Base-by-base conservation (phyloP, 1,284 basidiomycete genomes). In the Exobasidium cylindrosporum region DNA sequence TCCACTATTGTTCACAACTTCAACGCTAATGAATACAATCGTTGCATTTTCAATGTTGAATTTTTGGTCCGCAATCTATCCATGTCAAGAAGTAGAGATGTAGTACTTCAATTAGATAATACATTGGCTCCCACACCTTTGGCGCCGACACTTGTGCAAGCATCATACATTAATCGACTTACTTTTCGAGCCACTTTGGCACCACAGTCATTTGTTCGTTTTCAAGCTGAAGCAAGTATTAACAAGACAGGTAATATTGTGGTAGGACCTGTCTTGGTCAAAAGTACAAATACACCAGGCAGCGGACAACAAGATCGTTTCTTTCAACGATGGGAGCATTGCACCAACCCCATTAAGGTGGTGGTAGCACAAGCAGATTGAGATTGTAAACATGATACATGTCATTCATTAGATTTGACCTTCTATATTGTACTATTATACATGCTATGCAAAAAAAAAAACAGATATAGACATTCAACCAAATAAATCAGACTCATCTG, bases 61-160 rank as follows among this genome's bases (percentile, higher is more conserved):
- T 53, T 63, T 26, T 5, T 26, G 30, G 57, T 63, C 0, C 47
- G 32, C 29, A 63, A 63, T 58, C 60, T 62, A 11, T 62, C 61
- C 28, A 45, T 45, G 1, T 24, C 43, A 3, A 47, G 61, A 11
- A 30, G 40, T 10, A 47, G 45, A 3, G 7, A 26, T 3, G 57
- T 45, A 30, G 32, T 40, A 11, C 46, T 62, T 5, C 23, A 62
- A 4, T 55, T 62, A 13, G 61, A 62, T 30, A 50, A 47, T 31
- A 31, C 28, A 10, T 24, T 46, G 24, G 14, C 17, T 11, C 43
- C 43, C 5, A 49, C 60, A 13, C 35, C n/a, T 14, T 10, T 29
- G 3, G 29, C 29, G 2, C 6, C 31, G 17, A 4, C 14, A 14
- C 17, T 2, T 4, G 35, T 45, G 35, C 61, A 43, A 21, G 57